Percentiles rank a stretch among this genome's conserved stretches.
Evolutionary conservation across 2,329 filamentous ascomycete species (phyloP).

Genomic region (Penicillium rolfsii): DNA sequence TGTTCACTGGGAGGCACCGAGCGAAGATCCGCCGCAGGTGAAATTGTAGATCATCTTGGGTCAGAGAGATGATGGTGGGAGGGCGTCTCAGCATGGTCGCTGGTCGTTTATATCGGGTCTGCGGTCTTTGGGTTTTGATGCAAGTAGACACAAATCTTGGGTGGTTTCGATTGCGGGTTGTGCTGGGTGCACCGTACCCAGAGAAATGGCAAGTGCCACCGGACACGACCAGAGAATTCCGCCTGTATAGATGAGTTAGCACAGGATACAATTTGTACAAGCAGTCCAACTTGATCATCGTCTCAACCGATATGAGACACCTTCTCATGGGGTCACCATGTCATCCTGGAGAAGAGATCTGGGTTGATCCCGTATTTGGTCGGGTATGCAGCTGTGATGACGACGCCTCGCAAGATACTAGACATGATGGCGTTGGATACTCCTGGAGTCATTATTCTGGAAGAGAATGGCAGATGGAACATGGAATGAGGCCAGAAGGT

Average conservation of each 20-base stretch:
- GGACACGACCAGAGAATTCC: background rate
- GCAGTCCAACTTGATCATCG: too few species aligned
- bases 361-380: slow-evolving; percentile 1
- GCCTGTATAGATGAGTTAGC: background rate
- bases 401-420: background rate
- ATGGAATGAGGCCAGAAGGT: background rate
- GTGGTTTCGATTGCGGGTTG: background rate
- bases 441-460: background rate
- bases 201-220: slow-evolving; percentile 8
- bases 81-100: slow-evolving; percentile 41
- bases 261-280: too few species aligned
- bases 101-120: background rate
- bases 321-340: background rate
- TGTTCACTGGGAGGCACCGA: slow-evolving; percentile 17
- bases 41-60: slow-evolving; percentile 38
- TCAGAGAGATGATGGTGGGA: slow-evolving; percentile 38
- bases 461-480: background rate
- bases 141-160: background rate
- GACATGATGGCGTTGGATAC: background rate
- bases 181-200: slow-evolving; percentile 4
- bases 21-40: slow-evolving; percentile 33
- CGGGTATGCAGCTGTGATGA: background rate
- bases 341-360: background rate
- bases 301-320: background rate
- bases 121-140: too few species aligned